Percentiles rank a stretch among this genome's conserved stretches.
Evolutionary conservation across 2,329 filamentous ascomycete species (phyloP).

Genomic region (Mycocentrospora acerina): DNA sequence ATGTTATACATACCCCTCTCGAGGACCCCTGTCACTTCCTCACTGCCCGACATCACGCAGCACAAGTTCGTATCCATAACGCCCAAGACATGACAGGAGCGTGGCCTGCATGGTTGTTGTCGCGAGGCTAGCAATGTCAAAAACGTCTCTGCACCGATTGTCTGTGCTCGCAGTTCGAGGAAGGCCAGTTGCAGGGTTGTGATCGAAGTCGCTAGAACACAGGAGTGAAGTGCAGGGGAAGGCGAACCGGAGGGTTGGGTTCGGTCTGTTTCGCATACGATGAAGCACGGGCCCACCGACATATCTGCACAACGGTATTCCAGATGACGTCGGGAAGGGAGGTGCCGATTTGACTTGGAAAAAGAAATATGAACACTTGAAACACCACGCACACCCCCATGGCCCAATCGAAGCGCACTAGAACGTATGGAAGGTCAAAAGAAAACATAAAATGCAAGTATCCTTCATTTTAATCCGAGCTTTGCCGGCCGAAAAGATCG

Average conservation of each 20-base stretch:
- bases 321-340: no score
- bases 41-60: conserved; percentile 14
- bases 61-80: conserved; percentile 15
- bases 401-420: conserved; percentile 13
- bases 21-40: conserved; percentile 14
- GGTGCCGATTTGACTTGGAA: not conserved
- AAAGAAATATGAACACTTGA: conserved; percentile 11
- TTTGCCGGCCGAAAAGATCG: conserved; percentile 1
- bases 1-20: conserved; percentile 10
- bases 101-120: conserved; percentile 16
- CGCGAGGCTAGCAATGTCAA: conserved; percentile 13
- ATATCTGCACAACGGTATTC: no score
- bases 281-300: no score
- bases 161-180: conserved; percentile 13
- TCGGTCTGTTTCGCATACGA: no score
- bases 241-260: no score
- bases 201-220: no score
- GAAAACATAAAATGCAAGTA: conserved; percentile 1
- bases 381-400: not conserved
- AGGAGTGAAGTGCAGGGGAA: not conserved
- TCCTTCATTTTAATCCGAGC: conserved; percentile 3
- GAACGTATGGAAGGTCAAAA: conserved; percentile 20
- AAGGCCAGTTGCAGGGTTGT: not conserved
- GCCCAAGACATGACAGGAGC: conserved; percentile 6
- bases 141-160: conserved; percentile 9